Percentiles rank a stretch among this genome's conserved stretches.
These are phyloP conservation scores for Aspergillus leporis DNA, from an alignment of 495 filamentous ascomycete genomes.

Conservation along the genomic window DNA sequence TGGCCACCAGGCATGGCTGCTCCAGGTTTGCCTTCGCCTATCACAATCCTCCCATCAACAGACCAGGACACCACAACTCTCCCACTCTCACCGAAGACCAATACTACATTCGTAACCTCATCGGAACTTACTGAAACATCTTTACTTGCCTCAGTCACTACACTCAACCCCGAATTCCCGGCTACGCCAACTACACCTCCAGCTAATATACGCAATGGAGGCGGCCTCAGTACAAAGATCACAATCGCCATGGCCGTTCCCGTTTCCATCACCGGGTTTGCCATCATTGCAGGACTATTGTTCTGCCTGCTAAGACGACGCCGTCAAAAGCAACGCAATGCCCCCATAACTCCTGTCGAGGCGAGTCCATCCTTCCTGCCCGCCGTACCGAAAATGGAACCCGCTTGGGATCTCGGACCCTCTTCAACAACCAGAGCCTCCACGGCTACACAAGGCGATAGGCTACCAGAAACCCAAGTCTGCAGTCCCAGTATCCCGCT, in stretches of 20 bases:
- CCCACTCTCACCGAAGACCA: too few species aligned
- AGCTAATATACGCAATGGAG: neutral
- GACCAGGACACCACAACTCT: too few species aligned
- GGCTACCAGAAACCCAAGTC: neutral
- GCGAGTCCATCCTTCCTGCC: constrained; percentile 18
- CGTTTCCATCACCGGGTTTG: constrained; percentile 32
- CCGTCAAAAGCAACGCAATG: constrained; percentile 16
- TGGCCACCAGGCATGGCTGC: too few species aligned
- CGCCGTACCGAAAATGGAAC: neutral
- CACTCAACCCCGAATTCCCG: neutral
- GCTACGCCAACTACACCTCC: neutral
- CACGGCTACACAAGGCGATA: neutral
- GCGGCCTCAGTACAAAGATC: constrained; percentile 22
- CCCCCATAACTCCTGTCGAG: neutral
- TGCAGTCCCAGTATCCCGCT: neutral
- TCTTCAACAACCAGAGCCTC: neutral
- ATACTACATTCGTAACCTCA: too few species aligned
- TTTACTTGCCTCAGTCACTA: too few species aligned
- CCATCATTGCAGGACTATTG: constrained; percentile 25
- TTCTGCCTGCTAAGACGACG: constrained; percentile 30
- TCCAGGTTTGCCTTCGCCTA: too few species aligned
- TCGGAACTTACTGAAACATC: too few species aligned
- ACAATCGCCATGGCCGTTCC: constrained; percentile 43
- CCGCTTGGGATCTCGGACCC: neutral
- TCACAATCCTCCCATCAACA: too few species aligned